Base-by-base conservation (phyloP, 495 filamentous ascomycete species). In the Talaromyces proteolyticus region DNA sequence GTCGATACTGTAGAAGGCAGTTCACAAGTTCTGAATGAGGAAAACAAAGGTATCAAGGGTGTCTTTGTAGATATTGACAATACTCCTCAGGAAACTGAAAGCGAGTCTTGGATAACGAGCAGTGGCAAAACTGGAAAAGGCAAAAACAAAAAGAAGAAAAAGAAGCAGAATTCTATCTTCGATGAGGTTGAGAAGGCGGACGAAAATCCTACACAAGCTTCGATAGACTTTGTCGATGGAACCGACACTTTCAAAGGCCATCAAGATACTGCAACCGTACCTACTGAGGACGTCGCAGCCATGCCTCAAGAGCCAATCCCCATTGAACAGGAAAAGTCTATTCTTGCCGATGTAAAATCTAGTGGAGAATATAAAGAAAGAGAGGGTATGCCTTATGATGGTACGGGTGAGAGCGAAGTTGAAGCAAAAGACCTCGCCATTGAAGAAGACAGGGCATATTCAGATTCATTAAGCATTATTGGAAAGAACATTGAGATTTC, bases 71-170 rank as follows among this genome's bases (percentile, higher is more conserved):
- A 51, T 23, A 17, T 22, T 19, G 20, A 51, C 11, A 21, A 38
- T 40, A 20, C 41, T 17, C 16, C 39, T 19, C 34, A 29, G 26
- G 40, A 51, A 16, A 6, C 23, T 18, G 39, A 51, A 17, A 40
- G 25, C 24, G 21, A 24, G 20, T 18, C 17, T 29, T 44, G 49
- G 49, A 36, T 14, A n/a, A 36, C 34, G n/a, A 26, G 34, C 4
- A 51, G 29, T 24, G 44, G 18, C 23, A 56, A 49, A 34, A 41
- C 51, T 22, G 50, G 60, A 44, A 67, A 73, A 54, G 64, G 72
- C 52, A 68, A 66, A 46, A 62, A 63, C 42, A 52, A 53, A 41
- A 62, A 54, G 22, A 61, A 49, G 41, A 40, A 17, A 6, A 47
- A 47, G 43, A 21, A 3, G 6, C 42, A 43, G 25, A 47, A 10